Evolutionary conservation across 805 yeast genomes (phyloP).

Genomic region (Cyberlindnera lachancei): DNA sequence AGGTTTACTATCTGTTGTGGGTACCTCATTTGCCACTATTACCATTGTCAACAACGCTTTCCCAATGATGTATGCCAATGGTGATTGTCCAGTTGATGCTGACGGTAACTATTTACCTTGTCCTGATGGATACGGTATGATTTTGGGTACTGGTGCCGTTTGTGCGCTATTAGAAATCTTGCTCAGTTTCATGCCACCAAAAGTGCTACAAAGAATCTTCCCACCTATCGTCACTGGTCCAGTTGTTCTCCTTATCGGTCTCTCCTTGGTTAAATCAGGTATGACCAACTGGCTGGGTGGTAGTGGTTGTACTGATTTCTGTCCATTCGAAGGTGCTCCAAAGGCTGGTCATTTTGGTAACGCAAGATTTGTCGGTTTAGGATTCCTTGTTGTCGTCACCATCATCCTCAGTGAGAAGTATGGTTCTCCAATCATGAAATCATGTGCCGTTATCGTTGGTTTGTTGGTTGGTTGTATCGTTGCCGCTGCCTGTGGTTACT

Average conservation of each 20-base stretch:
- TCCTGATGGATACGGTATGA: constrained; percentile 86
- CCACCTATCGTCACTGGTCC: constrained; percentile 94
- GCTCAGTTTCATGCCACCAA: constrained; percentile 74
- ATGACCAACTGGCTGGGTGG: constrained; percentile 89
- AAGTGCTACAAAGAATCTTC: constrained; percentile 59
- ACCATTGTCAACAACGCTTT: constrained; percentile 69
- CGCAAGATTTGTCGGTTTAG: constrained; percentile 80
- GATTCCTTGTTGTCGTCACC: constrained; percentile 70
- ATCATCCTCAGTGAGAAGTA: constrained; percentile 75
- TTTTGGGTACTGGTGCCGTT: constrained; percentile 70
- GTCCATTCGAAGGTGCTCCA: constrained; percentile 46
- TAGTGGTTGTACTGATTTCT: constrained; percentile 45
- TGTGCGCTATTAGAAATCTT: constrained; percentile 71
- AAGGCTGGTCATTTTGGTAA: constrained; percentile 75
- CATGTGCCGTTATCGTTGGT: constrained; percentile 87
- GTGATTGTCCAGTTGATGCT: constrained; percentile 54
- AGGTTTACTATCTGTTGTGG: constrained; percentile 83
- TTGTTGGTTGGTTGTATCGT: constrained; percentile 84
- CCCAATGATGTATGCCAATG: constrained; percentile 72
- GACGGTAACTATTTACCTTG: constrained; percentile 70
- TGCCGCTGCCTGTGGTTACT: constrained; percentile 86
- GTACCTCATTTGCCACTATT: constrained; percentile 85
- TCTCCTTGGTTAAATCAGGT: constrained; percentile 60
- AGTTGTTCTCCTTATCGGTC: constrained; percentile 80
- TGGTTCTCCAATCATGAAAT: constrained; percentile 92